These are phyloP conservation scores for Fusarium albidum DNA, from an alignment of 2,329 filamentous ascomycete genomes.

Conservation along the genomic window DNA sequence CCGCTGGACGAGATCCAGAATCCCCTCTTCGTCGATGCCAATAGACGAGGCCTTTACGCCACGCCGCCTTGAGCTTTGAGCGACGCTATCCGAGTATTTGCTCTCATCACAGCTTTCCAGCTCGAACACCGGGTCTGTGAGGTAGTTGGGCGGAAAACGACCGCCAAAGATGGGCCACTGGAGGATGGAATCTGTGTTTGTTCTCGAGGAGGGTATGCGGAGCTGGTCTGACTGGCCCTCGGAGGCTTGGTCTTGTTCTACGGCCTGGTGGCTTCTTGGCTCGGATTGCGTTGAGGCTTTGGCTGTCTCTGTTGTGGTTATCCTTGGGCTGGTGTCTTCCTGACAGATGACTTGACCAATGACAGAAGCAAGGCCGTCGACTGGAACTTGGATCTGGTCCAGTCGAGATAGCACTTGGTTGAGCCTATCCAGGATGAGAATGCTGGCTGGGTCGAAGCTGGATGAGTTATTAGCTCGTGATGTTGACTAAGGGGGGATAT, in stretches of 20 bases:
- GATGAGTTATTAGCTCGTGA: too few species aligned
- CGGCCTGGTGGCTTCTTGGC: too few species aligned
- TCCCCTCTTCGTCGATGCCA: background rate
- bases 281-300: too few species aligned
- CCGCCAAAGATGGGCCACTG: constrained; percentile 16
- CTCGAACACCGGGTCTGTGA: constrained; percentile 12
- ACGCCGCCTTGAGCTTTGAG: background rate
- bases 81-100: background rate
- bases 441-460: constrained; percentile 19
- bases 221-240: constrained; percentile 5
- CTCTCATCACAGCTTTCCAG: background rate
- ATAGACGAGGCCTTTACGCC: background rate
- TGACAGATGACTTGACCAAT: too few species aligned
- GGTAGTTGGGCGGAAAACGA: constrained; percentile 12
- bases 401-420: constrained; percentile 14
- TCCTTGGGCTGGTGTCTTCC: too few species aligned
- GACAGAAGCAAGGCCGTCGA: too few species aligned
- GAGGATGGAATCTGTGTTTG: constrained; percentile 5
- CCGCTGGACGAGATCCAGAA: background rate
- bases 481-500: too few species aligned
- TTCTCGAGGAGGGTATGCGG: constrained; percentile 13
- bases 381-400: background rate
- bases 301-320: too few species aligned
- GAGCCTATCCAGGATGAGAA: constrained; percentile 17
- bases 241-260: background rate